Percentiles rank a stretch among this genome's conserved stretches.
These are phyloP conservation scores for Colletotrichum sp. DNA, from an alignment of 2,329 filamentous ascomycete species.

Conservation along the genomic window DNA sequence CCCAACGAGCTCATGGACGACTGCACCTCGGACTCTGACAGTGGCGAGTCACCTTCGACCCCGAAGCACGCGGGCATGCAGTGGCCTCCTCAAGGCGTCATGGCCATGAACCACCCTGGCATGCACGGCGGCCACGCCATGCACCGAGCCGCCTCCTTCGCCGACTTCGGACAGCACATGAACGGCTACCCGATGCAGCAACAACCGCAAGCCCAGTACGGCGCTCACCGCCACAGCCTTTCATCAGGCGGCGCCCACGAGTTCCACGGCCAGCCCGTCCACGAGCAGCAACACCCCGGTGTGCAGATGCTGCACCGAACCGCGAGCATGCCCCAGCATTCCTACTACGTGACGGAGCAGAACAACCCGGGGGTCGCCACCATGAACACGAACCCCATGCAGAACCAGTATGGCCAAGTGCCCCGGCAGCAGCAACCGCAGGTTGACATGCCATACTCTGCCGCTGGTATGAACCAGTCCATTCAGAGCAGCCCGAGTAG, in stretches of 20 bases:
- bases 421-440: slow-evolving; percentile 45
- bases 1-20: slow-evolving; percentile 59
- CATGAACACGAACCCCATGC: slow-evolving; percentile 59
- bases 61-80: slow-evolving; percentile 58
- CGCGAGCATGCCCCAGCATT: slow-evolving; percentile 49
- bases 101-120: slow-evolving; percentile 41
- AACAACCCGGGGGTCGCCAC: slow-evolving; percentile 67
- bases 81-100: slow-evolving; percentile 53
- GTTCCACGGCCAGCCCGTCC: slow-evolving; percentile 46
- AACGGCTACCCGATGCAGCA: slow-evolving; percentile 49
- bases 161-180: slow-evolving; percentile 59
- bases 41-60: slow-evolving; percentile 64
- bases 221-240: slow-evolving; percentile 51
- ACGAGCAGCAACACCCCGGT: slow-evolving; percentile 46
- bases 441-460: slow-evolving; percentile 56
- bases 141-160: slow-evolving; percentile 60
- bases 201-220: slow-evolving; percentile 37
- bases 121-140: slow-evolving; percentile 43
- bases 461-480: slow-evolving; percentile 52
- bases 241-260: slow-evolving; percentile 47
- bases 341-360: slow-evolving; percentile 66
- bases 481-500: slow-evolving; percentile 64
- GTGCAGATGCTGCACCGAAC: slow-evolving; percentile 56
- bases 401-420: slow-evolving; percentile 54
- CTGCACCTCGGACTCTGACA: slow-evolving; percentile 61